Conservation (phyloP, 208 protist genomes). For the Phytomonas sp. region DNA sequence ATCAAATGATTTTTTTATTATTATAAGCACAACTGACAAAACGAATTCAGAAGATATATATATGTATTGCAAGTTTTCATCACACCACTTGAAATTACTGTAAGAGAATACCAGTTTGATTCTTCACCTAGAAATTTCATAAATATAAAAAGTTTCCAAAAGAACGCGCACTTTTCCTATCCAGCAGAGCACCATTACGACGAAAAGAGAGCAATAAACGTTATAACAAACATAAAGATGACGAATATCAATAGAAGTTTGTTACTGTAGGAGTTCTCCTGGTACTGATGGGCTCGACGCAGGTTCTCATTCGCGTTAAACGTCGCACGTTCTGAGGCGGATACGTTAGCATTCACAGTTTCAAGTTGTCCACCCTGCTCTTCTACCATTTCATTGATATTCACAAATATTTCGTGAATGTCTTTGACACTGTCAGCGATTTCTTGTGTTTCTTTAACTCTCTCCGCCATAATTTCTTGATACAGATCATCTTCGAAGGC, state of each 20-base stretch:
- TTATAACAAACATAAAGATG: slow-evolving; percentile 30
- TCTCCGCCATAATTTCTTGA: slow-evolving; percentile 81
- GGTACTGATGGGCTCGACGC: slow-evolving; percentile 52
- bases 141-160: neutral
- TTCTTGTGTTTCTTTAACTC: slow-evolving; percentile 63
- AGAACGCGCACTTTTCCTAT: neutral
- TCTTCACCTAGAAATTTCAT: neutral
- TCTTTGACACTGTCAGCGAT: slow-evolving; percentile 80
- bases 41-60: neutral
- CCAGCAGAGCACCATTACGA: slow-evolving; percentile 23
- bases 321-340: slow-evolving; percentile 39
- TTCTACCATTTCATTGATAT: slow-evolving; percentile 77
- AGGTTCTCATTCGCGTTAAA: slow-evolving; percentile 60
- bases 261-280: slow-evolving; percentile 36
- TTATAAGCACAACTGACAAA: neutral
- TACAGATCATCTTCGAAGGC: slow-evolving; percentile 72
- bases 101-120: neutral
- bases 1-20: neutral
- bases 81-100: neutral
- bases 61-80: neutral
- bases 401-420: slow-evolving; percentile 82
- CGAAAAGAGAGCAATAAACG: neutral
- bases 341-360: slow-evolving; percentile 56
- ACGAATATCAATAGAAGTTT: slow-evolving; percentile 57
- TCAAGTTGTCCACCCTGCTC: slow-evolving; percentile 78